Conservation (phyloP, 2,329 filamentous ascomycete species). For the Myriosclerotinia scirpicola region DNA sequence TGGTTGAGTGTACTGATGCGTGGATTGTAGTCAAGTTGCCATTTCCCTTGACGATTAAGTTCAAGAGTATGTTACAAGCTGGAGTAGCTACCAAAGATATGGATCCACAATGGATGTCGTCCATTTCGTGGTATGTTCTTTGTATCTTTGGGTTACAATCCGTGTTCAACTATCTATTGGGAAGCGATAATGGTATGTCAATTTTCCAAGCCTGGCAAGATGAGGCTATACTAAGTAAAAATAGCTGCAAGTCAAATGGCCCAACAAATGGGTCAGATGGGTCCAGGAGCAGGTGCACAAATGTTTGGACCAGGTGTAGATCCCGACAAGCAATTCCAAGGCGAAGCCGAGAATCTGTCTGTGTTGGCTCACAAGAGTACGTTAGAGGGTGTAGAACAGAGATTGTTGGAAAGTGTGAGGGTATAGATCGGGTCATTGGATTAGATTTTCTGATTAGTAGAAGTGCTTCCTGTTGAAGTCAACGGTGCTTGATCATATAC, state of each 20-base stretch:
- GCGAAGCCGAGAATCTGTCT: conserved; percentile 91
- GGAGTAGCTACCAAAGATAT: conserved; percentile 94
- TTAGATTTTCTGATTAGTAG: conserved; percentile 8
- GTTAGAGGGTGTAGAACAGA: conserved; percentile 81
- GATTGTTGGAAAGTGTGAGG: conserved; percentile 60
- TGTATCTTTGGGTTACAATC: conserved; percentile 96
- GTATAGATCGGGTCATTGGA: conserved; percentile 23
- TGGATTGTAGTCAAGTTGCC: conserved; percentile 77
- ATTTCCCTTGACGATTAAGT: conserved; percentile 96
- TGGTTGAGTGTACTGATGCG: conserved; percentile 23
- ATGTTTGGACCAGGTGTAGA: conserved; percentile 93
- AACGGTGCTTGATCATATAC: neutral
- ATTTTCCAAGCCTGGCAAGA: neutral
- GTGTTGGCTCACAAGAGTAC: conserved; percentile 94
- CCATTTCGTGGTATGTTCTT: conserved; percentile 97
- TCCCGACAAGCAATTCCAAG: conserved; percentile 90
- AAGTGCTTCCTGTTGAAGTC: conserved; percentile 13
- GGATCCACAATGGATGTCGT: conserved; percentile 98
- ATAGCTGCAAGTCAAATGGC: conserved; percentile 87
- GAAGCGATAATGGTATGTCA: conserved; percentile 85
- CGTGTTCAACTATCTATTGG: conserved; percentile 95
- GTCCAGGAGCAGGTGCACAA: conserved; percentile 59
- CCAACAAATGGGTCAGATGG: conserved; percentile 78
- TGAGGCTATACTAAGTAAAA: conserved; percentile 20
- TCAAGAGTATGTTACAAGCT: conserved; percentile 99